Evolutionary conservation across 1,284 basidiomycete genomes (phyloP).

Genomic region (Ustilago loliicola): DNA sequence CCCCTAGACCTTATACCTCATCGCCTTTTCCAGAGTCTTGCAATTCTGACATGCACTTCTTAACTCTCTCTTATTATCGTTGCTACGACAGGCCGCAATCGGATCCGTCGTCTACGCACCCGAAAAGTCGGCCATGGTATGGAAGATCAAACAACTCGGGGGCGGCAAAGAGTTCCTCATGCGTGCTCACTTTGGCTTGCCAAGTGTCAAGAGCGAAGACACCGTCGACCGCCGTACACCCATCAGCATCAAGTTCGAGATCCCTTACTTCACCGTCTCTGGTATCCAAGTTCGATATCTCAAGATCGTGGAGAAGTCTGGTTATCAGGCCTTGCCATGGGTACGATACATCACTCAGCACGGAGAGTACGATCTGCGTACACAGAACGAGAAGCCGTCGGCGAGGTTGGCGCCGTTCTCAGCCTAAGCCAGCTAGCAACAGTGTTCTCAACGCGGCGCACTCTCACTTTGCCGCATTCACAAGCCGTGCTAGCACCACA

Average conservation of each 20-base stretch:
- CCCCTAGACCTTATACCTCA: no score
- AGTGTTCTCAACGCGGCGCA: neutral
- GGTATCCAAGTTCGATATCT: constrained; percentile 96
- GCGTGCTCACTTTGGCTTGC: constrained; percentile 70
- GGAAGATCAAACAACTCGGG: constrained; percentile 71
- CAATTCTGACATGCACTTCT: constrained; percentile 11
- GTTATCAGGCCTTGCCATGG: constrained; percentile 81
- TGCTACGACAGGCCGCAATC: constrained; percentile 38
- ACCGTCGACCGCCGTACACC: constrained; percentile 86
- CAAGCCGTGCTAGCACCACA: neutral
- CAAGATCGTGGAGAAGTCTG: constrained; percentile 98
- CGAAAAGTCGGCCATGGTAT: constrained; percentile 70
- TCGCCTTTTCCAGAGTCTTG: neutral
- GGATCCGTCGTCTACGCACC: constrained; percentile 69
- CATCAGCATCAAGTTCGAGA: constrained; percentile 97
- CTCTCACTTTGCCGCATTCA: neutral
- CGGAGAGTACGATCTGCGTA: constrained; percentile 85
- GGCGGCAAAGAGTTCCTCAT: constrained; percentile 69
- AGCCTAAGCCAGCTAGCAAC: constrained; percentile 15
- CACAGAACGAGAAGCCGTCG: constrained; percentile 66
- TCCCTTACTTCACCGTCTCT: constrained; percentile 93
- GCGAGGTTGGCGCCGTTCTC: constrained; percentile 63
- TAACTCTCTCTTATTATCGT: neutral
- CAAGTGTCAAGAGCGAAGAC: constrained; percentile 75
- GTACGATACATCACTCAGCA: constrained; percentile 84